Evolutionary conservation across 2,329 filamentous ascomycete species (phyloP).

Genomic region (Teratosphaeria pseudoeucalypti): DNA sequence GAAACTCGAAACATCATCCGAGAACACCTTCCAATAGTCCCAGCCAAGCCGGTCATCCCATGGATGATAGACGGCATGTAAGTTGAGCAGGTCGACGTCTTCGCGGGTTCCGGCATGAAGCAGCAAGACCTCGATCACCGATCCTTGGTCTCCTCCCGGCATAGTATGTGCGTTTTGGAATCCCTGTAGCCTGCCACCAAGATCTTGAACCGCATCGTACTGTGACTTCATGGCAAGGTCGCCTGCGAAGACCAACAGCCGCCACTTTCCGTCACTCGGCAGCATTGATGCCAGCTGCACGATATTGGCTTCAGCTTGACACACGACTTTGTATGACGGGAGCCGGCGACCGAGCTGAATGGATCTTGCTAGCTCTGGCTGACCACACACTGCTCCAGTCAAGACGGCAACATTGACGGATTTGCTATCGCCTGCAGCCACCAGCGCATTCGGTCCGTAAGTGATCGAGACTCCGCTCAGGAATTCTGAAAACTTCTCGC

Average conservation of each 20-base stretch:
- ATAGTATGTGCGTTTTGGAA: background rate
- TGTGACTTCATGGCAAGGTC: background rate
- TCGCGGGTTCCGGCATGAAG: background rate
- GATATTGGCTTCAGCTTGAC: slow-evolving; percentile 4
- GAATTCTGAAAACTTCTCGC: slow-evolving; percentile 4
- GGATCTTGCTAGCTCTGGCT: background rate
- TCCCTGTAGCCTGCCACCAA: background rate
- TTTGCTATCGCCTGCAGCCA: background rate
- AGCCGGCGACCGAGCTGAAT: slow-evolving; percentile 3
- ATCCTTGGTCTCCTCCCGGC: background rate
- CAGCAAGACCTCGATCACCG: background rate
- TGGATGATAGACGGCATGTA: background rate
- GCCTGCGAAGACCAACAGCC: slow-evolving; percentile 11
- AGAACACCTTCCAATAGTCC: background rate
- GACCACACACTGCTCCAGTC: background rate
- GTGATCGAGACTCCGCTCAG: slow-evolving; percentile 3
- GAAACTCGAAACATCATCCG: background rate
- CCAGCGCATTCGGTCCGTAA: background rate
- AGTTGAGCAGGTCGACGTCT: background rate
- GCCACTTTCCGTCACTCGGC: slow-evolving; percentile 10
- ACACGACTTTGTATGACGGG: slow-evolving; percentile 5
- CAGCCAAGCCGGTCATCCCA: background rate
- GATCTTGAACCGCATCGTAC: background rate
- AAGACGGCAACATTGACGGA: background rate
- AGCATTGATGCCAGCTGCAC: slow-evolving; percentile 5